phyloP scores from a whole-genome alignment of 2,329 filamentous ascomycete genomes.

The Emmonsia crescens region DNA sequence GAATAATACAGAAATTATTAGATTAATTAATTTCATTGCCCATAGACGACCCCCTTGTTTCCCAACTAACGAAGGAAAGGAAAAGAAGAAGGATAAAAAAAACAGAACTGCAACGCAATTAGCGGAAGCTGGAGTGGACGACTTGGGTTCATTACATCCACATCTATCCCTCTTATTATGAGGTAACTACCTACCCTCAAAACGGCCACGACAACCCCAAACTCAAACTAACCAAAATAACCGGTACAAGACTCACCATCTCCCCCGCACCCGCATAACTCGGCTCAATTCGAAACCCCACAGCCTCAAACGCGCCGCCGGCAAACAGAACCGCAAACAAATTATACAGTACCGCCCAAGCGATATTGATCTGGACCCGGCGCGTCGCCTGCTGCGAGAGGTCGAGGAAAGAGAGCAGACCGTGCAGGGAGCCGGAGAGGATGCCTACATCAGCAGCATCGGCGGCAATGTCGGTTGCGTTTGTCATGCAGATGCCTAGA shows the following conservation, averaged over 20 bases:
- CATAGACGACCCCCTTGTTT: no score
- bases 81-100: not conserved
- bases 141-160: not conserved
- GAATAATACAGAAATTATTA: not conserved
- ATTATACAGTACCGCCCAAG: slow-evolving; percentile 62
- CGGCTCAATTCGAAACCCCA: slow-evolving; percentile 48
- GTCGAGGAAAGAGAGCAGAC: slow-evolving; percentile 49
- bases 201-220: slow-evolving; percentile 16
- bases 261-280: slow-evolving; percentile 60
- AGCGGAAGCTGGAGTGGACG: not conserved
- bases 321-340: slow-evolving; percentile 56
- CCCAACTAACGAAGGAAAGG: not conserved
- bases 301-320: slow-evolving; percentile 48
- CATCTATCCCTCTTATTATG: no score
- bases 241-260: slow-evolving; percentile 61
- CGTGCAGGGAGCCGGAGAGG: slow-evolving; percentile 44
- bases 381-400: slow-evolving; percentile 35
- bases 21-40: not conserved
- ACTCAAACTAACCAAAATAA: slow-evolving; percentile 48
- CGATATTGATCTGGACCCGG: slow-evolving; percentile 57
- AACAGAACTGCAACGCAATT: not conserved
- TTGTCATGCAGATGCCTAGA: slow-evolving; percentile 59
- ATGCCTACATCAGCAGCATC: slow-evolving; percentile 60
- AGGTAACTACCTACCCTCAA: slow-evolving; percentile 8
- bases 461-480: slow-evolving; percentile 53